Evolutionary conservation across 176 grass and related monocot species (phyloP).

Genomic region (Triticum urartu): DNA sequence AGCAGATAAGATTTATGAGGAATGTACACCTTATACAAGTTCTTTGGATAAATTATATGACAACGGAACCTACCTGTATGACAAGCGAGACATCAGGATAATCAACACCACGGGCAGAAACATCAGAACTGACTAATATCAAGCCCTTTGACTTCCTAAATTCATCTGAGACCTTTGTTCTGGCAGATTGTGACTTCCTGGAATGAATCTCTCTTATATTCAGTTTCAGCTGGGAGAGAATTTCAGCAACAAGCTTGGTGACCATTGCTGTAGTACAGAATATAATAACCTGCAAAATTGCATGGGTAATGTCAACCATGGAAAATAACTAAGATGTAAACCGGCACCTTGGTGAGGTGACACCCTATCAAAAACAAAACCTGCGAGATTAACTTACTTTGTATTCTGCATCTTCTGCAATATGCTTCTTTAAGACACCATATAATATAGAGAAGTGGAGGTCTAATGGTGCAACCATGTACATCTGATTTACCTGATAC

Average conservation of each 20-base stretch:
- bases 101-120: slow-evolving; percentile 93
- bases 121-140: slow-evolving; percentile 95
- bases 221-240: slow-evolving; percentile 66
- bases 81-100: slow-evolving; percentile 96
- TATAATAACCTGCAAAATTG: slow-evolving; percentile 72
- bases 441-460: slow-evolving; percentile 76
- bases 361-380: slow-evolving; percentile 8
- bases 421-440: slow-evolving; percentile 60
- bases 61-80: slow-evolving; percentile 50
- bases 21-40: neutral
- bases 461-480: slow-evolving; percentile 62
- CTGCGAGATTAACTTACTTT: slow-evolving; percentile 57
- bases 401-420: slow-evolving; percentile 73
- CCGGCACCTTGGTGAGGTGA: slow-evolving; percentile 3
- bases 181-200: slow-evolving; percentile 68
- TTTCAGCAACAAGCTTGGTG: slow-evolving; percentile 74
- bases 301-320: slow-evolving; percentile 6
- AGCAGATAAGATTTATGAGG: slow-evolving; percentile 8
- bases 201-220: slow-evolving; percentile 97
- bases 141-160: slow-evolving; percentile 83
- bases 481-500: slow-evolving; percentile 79
- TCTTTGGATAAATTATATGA: neutral
- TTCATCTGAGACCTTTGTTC: slow-evolving; percentile 94
- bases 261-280: slow-evolving; percentile 98
- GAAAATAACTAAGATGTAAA: slow-evolving; percentile 12